These are phyloP conservation scores for Plantago rigida DNA, from an alignment of 305 asterid species.

Conservation along the genomic window DNA sequence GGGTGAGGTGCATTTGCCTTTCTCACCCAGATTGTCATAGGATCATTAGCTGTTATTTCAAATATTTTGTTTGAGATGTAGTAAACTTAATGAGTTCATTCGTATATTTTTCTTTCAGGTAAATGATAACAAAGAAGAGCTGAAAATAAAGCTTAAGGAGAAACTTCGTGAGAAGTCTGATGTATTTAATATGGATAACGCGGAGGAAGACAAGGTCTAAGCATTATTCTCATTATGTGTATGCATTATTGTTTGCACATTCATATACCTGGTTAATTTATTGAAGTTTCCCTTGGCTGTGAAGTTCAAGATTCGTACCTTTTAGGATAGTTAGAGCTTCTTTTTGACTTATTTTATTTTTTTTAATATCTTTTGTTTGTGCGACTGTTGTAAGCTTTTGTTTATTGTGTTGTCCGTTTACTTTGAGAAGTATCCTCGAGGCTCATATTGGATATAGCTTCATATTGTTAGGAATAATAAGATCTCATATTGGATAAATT, in stretches of 20 bases:
- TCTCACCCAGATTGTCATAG: background rate
- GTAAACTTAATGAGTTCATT: slow-evolving; percentile 13
- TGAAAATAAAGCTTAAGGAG: slow-evolving; percentile 71
- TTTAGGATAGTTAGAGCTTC: background rate
- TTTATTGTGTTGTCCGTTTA: background rate
- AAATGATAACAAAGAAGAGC: slow-evolving; percentile 67
- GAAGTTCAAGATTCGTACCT: background rate
- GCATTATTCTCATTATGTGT: slow-evolving; percentile 7
- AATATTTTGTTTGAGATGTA: slow-evolving; percentile 1
- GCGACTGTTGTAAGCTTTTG: background rate
- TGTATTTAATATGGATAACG: slow-evolving; percentile 56
- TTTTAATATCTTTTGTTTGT: too few species aligned
- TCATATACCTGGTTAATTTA: background rate
- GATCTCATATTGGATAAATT: background rate
- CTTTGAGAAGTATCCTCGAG: background rate
- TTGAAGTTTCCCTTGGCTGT: background rate
- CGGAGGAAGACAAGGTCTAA: slow-evolving; percentile 80
- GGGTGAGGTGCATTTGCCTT: background rate
- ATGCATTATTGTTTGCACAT: background rate
- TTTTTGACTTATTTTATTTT: too few species aligned
- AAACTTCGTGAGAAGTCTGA: slow-evolving; percentile 73
- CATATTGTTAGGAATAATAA: slow-evolving; percentile 2
- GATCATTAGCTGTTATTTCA: slow-evolving; percentile 4
- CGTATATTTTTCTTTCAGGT: slow-evolving; percentile 32
- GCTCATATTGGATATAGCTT: background rate